phyloP scores from a whole-genome alignment of 257 asterid species.

The Nicotiana otophora region DNA sequence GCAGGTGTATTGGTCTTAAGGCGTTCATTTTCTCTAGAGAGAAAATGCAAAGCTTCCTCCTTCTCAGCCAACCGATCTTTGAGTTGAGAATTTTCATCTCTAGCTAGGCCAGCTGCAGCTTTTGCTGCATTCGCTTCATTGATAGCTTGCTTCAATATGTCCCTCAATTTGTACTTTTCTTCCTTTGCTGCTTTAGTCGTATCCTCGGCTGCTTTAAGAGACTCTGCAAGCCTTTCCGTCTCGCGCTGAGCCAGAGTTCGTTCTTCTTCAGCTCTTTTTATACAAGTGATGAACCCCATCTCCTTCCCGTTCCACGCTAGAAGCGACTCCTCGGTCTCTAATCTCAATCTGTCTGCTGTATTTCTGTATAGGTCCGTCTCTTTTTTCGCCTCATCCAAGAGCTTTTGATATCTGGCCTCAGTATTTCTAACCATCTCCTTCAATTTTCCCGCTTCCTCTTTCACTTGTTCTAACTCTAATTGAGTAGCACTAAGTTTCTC shows the following conservation, averaged over 20 bases:
- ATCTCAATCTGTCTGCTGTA: slow-evolving; percentile 53
- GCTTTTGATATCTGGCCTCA: slow-evolving; percentile 38
- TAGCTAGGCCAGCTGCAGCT: slow-evolving; percentile 18
- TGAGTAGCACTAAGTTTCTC: slow-evolving; percentile 35
- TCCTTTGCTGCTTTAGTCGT: slow-evolving; percentile 7
- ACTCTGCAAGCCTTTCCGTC: background rate
- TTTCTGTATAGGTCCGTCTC: slow-evolving; percentile 51
- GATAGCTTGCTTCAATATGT: slow-evolving; percentile 55
- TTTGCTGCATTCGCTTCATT: slow-evolving; percentile 24
- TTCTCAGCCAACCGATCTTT: slow-evolving; percentile 19
- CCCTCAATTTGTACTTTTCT: slow-evolving; percentile 13
- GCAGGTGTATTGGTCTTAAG: background rate
- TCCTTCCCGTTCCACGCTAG: slow-evolving; percentile 87
- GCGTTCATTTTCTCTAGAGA: slow-evolving; percentile 2
- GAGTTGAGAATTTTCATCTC: slow-evolving; percentile 21
- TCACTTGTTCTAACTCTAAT: slow-evolving; percentile 36
- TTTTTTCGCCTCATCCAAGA: slow-evolving; percentile 40
- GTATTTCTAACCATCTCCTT: slow-evolving; percentile 32
- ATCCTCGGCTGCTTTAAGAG: slow-evolving; percentile 8
- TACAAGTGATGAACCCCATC: slow-evolving; percentile 68
- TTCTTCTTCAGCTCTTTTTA: slow-evolving; percentile 74
- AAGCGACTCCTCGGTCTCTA: slow-evolving; percentile 80
- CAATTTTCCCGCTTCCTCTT: slow-evolving; percentile 35
- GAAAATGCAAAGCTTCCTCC: slow-evolving; percentile 13
- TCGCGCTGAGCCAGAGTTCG: slow-evolving; percentile 39